Evolutionary conservation across 768 basidiomycete genomes (phyloP).

Genomic region (Lenzites betulinus): DNA sequence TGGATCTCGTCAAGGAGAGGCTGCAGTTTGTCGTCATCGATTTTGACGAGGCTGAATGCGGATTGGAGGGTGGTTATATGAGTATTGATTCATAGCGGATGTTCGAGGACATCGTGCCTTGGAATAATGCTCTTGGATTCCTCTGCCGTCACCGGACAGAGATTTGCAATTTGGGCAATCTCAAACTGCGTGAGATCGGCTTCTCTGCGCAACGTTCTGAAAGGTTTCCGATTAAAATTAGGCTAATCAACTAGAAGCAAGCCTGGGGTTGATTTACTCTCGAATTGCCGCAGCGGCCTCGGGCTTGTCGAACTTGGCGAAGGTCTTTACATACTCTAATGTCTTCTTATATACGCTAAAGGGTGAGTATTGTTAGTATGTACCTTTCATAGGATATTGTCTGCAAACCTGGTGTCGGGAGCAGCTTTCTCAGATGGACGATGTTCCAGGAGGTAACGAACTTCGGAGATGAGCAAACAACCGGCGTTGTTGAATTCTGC

Average conservation of each 20-base stretch:
- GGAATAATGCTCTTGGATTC: slow-evolving; percentile 92
- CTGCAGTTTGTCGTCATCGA: slow-evolving; percentile 87
- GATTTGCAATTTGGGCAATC: slow-evolving; percentile 89
- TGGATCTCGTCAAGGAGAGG: slow-evolving; percentile 84
- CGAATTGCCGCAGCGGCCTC: slow-evolving; percentile 85
- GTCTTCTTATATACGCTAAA: slow-evolving; percentile 91
- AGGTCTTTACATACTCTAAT: slow-evolving; percentile 87
- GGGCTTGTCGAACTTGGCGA: slow-evolving; percentile 86
- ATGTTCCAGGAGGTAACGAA: slow-evolving; percentile 87
- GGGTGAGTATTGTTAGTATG: neutral
- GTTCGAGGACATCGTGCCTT: slow-evolving; percentile 49
- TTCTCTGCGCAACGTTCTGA: slow-evolving; percentile 67
- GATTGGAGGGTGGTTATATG: neutral
- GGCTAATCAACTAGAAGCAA: neutral
- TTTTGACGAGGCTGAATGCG: slow-evolving; percentile 68
- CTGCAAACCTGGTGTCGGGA: slow-evolving; percentile 78
- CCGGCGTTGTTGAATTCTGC: slow-evolving; percentile 90
- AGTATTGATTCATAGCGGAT: neutral
- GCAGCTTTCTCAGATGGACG: slow-evolving; percentile 71
- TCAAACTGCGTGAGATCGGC: slow-evolving; percentile 85
- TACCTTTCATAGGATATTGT: neutral
- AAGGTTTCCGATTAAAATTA: neutral
- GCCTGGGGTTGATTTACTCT: too few species aligned
- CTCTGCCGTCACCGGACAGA: slow-evolving; percentile 85
- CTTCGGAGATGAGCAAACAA: slow-evolving; percentile 89